Base-by-base conservation (phyloP, 2,329 filamentous ascomycete genomes). In the Fusarium xyrophilum region DNA sequence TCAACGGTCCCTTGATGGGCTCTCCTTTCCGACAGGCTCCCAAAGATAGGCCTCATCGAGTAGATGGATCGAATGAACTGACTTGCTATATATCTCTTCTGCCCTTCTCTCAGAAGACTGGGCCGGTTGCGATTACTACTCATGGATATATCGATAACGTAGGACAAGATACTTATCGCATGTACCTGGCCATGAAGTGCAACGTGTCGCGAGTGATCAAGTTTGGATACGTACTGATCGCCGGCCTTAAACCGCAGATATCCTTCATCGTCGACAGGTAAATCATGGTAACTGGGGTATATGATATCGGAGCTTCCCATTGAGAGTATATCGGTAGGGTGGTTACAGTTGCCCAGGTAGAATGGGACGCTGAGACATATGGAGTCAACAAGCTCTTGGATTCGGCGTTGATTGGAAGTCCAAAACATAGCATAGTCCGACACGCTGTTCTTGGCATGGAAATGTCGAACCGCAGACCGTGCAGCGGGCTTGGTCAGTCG, bases 301-400 rank as follows among this genome's bases (percentile, higher is more conserved):
- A 47, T 10, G 1, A 30, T n/a, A 3, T 60, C 17, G 0, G 36
- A 21, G 11, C 42, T 35, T 5, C 48, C 56, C 14, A 39, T 35
- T 17, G 17, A 33, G 19, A 59, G 19, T 8, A 53, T 6, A 25
- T 32, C 15, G 15, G 54, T 2, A 1, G 43, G 6, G 13, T 15
- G 15, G 2, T 17, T 38, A 7, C 59, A 47, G 6, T 64, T 70
- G 0, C 69, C 69, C 4, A 72, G 64, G 32, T 72, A 72, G 14
- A 70, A 72, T 1, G 67, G 67, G 7, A 72, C 30, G 14, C 67
- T 70, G 2, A 50, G 15, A 7, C 67, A 68, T 6, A 72, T 35
- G 6, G 51, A 48, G 12, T 63, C 19, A 3, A 70, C 7, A 12
- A 70, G 27, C 4, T 63, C 17, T 15, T 44, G 47, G 4, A 30